A percentile compares a stretch with the other conserved stretches of the same genome.
phyloP scores from a whole-genome alignment of 140 eudicot genomes.

The Anethum foeniculum region DNA sequence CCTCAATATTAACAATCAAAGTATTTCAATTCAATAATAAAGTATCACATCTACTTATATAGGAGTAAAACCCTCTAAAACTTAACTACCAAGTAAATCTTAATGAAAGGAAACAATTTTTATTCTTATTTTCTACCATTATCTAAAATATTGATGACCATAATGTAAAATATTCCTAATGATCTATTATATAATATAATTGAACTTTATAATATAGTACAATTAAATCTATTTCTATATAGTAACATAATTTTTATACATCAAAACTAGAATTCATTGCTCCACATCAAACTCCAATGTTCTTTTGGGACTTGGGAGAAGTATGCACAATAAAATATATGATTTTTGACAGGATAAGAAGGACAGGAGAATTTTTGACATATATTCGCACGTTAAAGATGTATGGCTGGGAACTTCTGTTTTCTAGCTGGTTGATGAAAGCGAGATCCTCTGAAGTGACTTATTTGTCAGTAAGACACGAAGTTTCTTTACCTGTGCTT shows the following conservation, averaged over 20 bases:
- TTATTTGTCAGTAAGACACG: slow-evolving; percentile 50
- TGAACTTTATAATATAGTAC: neutral
- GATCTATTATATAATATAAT: neutral
- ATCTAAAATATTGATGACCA: neutral
- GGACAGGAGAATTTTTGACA: slow-evolving; percentile 71
- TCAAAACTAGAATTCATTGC: neutral
- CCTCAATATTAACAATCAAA: neutral
- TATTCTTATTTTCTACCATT: neutral
- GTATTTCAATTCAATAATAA: neutral
- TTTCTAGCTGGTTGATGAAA: slow-evolving; percentile 76
- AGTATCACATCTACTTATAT: neutral
- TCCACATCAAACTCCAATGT: neutral
- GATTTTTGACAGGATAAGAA: slow-evolving; percentile 62
- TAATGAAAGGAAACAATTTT: neutral
- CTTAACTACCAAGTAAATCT: neutral
- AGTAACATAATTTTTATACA: too few relatives aligned
- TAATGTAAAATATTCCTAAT: neutral
- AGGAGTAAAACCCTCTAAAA: neutral
- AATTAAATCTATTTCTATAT: neutral
- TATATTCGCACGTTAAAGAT: slow-evolving; percentile 78
- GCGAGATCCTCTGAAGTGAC: slow-evolving; percentile 77
- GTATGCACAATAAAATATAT: neutral
- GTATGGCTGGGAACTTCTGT: slow-evolving; percentile 95
- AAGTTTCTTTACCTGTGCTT: neutral
- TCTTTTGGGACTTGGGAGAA: neutral